Conservation (phyloP, 2,329 filamentous ascomycete genomes). For the Ramularia collo-cygni region DNA sequence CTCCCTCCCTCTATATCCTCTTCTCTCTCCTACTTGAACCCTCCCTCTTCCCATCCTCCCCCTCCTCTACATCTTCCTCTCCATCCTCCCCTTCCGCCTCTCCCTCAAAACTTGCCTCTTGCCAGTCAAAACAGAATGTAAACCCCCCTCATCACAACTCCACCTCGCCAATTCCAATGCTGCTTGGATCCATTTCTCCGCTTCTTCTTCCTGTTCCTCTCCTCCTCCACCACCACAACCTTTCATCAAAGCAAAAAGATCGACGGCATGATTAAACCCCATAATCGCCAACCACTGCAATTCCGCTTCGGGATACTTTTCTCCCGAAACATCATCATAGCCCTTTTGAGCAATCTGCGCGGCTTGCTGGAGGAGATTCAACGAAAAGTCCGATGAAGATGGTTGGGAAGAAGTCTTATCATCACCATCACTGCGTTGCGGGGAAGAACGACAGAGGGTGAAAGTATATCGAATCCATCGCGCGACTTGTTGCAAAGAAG, state of each 20-base stretch:
- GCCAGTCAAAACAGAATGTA: conserved; percentile 35
- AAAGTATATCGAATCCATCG: conserved; percentile 76
- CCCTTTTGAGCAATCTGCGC: conserved; percentile 43
- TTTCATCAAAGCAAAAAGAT: conserved; percentile 58
- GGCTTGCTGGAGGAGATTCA: conserved; percentile 56
- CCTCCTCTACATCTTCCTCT: no score
- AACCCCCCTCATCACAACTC: conserved; percentile 44
- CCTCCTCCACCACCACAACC: no score
- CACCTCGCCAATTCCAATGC: conserved; percentile 57
- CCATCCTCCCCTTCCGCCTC: conserved; percentile 1
- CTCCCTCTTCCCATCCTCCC: no score
- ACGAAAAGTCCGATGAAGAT: conserved; percentile 25
- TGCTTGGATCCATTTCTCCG: conserved; percentile 56
- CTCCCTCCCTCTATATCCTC: no score
- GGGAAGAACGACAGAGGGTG: conserved; percentile 57
- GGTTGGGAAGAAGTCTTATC: no score
- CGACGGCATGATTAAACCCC: conserved; percentile 63
- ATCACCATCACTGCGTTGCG: no score
- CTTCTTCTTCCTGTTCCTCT: conserved; percentile 46
- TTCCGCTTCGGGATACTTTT: conserved; percentile 57
- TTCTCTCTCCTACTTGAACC: no score
- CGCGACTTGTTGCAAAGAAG: no score
- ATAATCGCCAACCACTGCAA: conserved; percentile 68
- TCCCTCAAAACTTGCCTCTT: conserved; percentile 12
- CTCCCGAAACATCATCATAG: conserved; percentile 7